These are phyloP conservation scores for Cordyceps militaris DNA, from an alignment of 2,329 filamentous ascomycete species.

Conservation along the genomic window DNA sequence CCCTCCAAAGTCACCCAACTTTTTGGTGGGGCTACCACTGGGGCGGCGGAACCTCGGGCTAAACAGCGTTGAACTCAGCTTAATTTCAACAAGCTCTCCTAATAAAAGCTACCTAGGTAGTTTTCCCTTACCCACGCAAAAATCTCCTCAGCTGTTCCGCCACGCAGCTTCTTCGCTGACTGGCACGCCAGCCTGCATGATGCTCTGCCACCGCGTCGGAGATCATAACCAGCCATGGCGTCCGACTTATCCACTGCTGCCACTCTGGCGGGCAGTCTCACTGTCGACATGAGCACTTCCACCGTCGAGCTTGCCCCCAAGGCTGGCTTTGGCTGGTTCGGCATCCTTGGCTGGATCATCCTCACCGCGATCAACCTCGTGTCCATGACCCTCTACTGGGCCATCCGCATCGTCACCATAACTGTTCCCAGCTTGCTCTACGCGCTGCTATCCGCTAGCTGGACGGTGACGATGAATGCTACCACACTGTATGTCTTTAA, in stretches of 20 bases:
- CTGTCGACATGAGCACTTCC: slow-evolving; percentile 28
- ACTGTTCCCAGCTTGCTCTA: slow-evolving; percentile 86
- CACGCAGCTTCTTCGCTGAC: background rate
- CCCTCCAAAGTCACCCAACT: slow-evolving; percentile 6
- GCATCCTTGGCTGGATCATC: slow-evolving; percentile 48
- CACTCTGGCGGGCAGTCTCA: slow-evolving; percentile 26
- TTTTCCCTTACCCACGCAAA: slow-evolving; percentile 14
- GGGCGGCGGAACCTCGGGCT: slow-evolving; percentile 13
- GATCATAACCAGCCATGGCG: slow-evolving; percentile 32
- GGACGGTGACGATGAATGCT: slow-evolving; percentile 98
- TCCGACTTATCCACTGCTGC: slow-evolving; percentile 33
- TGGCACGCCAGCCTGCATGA: slow-evolving; percentile 24
- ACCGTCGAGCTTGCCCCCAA: slow-evolving; percentile 29
- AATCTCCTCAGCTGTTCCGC: slow-evolving; percentile 6
- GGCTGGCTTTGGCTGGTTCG: slow-evolving; percentile 48
- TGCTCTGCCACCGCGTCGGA: slow-evolving; percentile 28
- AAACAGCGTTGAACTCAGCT: background rate
- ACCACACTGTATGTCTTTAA: slow-evolving; percentile 68
- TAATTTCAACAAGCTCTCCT: background rate
- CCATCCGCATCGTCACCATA: slow-evolving; percentile 78
- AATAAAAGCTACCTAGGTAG: background rate
- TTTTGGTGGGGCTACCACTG: slow-evolving; percentile 9
- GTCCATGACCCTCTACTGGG: slow-evolving; percentile 63
- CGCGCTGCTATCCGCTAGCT: slow-evolving; percentile 79
- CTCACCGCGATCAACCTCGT: slow-evolving; percentile 48